Percentiles rank a stretch among this genome's conserved stretches.
Evolutionary conservation across 495 filamentous ascomycete genomes (phyloP).

Genomic region (Rhypophila decipiens): DNA sequence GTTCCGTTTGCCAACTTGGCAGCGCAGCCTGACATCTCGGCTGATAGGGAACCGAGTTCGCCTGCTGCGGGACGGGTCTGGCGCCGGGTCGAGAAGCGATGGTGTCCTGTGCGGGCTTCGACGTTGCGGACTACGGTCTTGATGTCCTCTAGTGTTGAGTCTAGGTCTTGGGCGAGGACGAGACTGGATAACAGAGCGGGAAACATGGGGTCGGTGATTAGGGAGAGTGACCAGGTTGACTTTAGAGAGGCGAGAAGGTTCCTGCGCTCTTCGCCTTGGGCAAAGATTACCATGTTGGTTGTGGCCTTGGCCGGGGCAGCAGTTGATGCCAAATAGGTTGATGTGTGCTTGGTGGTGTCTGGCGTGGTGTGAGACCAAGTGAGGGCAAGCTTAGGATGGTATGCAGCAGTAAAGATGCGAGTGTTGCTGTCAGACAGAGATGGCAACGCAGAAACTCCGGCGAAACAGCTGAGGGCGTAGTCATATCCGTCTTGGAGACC

Average conservation of each 20-base stretch:
- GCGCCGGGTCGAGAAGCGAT: slow-evolving; percentile 17
- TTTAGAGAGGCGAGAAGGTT: slow-evolving; percentile 14
- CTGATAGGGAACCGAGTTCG: slow-evolving; percentile 20
- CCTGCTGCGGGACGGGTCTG: slow-evolving; percentile 20
- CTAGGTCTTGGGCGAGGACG: slow-evolving; percentile 18
- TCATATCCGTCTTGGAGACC: slow-evolving; percentile 8
- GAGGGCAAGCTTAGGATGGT: slow-evolving; percentile 22
- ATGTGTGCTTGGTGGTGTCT: background rate
- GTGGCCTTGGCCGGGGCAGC: background rate
- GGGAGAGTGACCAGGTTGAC: slow-evolving; percentile 11
- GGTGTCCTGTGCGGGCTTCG: slow-evolving; percentile 23
- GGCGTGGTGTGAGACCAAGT: slow-evolving; percentile 13
- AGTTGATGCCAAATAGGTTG: too few species aligned
- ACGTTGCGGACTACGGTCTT: slow-evolving; percentile 19
- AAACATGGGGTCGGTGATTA: slow-evolving; percentile 19
- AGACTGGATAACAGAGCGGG: slow-evolving; percentile 19
- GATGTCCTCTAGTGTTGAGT: slow-evolving; percentile 21
- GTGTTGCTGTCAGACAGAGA: background rate
- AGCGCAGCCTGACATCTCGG: slow-evolving; percentile 22
- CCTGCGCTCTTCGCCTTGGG: slow-evolving; percentile 17
- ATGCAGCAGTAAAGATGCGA: slow-evolving; percentile 15
- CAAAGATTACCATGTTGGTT: slow-evolving; percentile 13
- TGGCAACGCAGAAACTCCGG: slow-evolving; percentile 14
- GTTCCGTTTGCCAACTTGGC: slow-evolving; percentile 25
- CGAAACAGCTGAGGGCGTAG: slow-evolving; percentile 19